Percentiles rank a stretch among this genome's conserved stretches.
These are phyloP conservation scores for Fusarium verticillioides DNA, from an alignment of 2,329 filamentous ascomycete species.

Conservation along the genomic window DNA sequence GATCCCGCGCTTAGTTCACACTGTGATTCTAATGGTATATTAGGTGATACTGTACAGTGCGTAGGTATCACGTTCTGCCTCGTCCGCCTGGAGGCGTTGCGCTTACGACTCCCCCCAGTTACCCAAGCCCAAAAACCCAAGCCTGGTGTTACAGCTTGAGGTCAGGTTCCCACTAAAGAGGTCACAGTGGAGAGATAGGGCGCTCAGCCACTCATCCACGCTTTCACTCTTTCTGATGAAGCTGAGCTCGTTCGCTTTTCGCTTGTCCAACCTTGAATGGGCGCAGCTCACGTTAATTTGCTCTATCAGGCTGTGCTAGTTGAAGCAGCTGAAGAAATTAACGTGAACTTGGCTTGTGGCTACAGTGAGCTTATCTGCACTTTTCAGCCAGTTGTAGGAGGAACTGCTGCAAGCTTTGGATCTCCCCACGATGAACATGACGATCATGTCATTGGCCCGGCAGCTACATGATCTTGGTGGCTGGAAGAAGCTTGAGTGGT, in stretches of 20 bases:
- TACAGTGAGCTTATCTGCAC: neutral
- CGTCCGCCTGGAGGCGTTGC: conserved; percentile 32
- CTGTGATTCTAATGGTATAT: neutral
- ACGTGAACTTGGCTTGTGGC: conserved; percentile 4
- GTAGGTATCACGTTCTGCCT: conserved; percentile 11
- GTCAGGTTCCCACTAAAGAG: conserved; percentile 33
- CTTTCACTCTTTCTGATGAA: neutral
- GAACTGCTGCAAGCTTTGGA: conserved; percentile 11
- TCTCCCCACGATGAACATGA: conserved; percentile 31
- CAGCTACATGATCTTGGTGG: conserved; percentile 22
- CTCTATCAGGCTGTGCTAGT: conserved; percentile 15
- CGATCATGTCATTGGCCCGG: conserved; percentile 37
- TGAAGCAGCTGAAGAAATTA: conserved; percentile 17
- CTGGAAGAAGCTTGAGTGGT: conserved; percentile 17
- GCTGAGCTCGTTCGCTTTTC: conserved; percentile 6
- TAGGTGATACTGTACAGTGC: neutral
- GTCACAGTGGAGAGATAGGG: conserved; percentile 13
- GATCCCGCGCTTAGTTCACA: conserved; percentile 3
- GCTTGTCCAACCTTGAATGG: conserved; percentile 25
- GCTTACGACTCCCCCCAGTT: conserved; percentile 33
- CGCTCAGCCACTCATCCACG: conserved; percentile 31
- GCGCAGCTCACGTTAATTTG: conserved; percentile 33
- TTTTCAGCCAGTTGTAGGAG: neutral
- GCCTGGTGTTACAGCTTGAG: conserved; percentile 34
- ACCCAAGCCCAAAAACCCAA: conserved; percentile 4